These are phyloP conservation scores for Tricholoma sp. DNA, from an alignment of 768 basidiomycete genomes.

Conservation along the genomic window DNA sequence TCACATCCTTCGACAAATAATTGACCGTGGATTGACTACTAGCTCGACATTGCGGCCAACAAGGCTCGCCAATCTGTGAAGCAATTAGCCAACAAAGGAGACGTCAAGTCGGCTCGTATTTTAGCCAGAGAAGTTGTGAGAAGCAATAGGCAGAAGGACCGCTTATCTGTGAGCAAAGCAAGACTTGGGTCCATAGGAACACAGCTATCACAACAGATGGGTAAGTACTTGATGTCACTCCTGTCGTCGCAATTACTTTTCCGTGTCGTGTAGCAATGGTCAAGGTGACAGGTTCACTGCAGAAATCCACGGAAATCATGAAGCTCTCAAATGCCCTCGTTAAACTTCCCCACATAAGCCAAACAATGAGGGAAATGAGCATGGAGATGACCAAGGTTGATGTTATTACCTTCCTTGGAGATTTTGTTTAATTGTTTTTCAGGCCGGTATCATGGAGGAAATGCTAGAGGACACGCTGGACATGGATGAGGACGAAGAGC, in stretches of 20 bases:
- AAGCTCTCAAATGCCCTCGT: constrained; percentile 91
- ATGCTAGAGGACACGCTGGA: constrained; percentile 95
- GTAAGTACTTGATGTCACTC: constrained; percentile 41
- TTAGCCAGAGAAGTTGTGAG: constrained; percentile 93
- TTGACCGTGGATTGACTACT: constrained; percentile 7
- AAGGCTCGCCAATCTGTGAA: constrained; percentile 83
- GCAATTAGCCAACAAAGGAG: constrained; percentile 85
- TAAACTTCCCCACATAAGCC: constrained; percentile 88
- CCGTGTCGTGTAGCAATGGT: constrained; percentile 63
- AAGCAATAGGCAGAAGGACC: constrained; percentile 91
- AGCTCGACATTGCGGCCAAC: constrained; percentile 80
- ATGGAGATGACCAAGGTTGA: constrained; percentile 99
- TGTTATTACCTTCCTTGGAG: not conserved
- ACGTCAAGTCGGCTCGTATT: constrained; percentile 88
- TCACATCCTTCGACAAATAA: constrained; percentile 11
- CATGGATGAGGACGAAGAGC: constrained; percentile 89
- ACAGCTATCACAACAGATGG: constrained; percentile 88
- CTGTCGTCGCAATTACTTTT: constrained; percentile 3
- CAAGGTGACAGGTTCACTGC: constrained; percentile 96
- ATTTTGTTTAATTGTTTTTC: constrained; percentile 1
- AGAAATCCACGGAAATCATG: constrained; percentile 99
- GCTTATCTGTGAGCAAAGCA: constrained; percentile 90
- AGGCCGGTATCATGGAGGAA: constrained; percentile 98
- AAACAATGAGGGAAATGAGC: constrained; percentile 94
- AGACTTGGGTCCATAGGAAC: constrained; percentile 84